These are phyloP conservation scores for Solanum dulcamara DNA, from an alignment of 257 asterid genomes.

Conservation along the genomic window DNA sequence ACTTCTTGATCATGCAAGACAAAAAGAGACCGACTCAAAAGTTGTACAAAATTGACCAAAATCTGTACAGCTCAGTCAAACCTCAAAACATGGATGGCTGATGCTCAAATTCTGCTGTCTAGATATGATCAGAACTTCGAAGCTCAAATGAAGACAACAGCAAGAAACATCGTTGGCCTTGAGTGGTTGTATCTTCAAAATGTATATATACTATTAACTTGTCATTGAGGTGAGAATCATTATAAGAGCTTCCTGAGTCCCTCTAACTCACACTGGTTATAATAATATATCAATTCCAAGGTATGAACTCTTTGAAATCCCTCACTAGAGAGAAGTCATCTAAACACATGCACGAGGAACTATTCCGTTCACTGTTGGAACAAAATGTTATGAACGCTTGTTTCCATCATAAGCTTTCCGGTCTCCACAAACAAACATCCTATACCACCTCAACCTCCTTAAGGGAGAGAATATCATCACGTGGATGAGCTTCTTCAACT, in stretches of 20 bases:
- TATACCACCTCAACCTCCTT: slow-evolving; percentile 36
- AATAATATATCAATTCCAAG: neutral
- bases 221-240: neutral
- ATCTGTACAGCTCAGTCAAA: neutral
- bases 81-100: neutral
- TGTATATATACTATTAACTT: neutral
- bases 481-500: slow-evolving; percentile 88
- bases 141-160: neutral
- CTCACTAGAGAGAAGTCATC: neutral
- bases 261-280: neutral
- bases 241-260: neutral
- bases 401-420: neutral
- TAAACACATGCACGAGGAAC: neutral
- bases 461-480: slow-evolving; percentile 60
- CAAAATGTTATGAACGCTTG: neutral
- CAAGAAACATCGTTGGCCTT: neutral
- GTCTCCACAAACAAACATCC: neutral
- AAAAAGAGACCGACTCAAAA: neutral
- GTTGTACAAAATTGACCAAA: neutral
- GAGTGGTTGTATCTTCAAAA: neutral
- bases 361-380: neutral
- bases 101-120: neutral
- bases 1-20: neutral
- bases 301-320: neutral
- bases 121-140: neutral